Percentiles rank a stretch among this genome's conserved stretches.
These are phyloP conservation scores for Cichorium intybus DNA, from an alignment of 140 eudicot genomes.

Conservation along the genomic window DNA sequence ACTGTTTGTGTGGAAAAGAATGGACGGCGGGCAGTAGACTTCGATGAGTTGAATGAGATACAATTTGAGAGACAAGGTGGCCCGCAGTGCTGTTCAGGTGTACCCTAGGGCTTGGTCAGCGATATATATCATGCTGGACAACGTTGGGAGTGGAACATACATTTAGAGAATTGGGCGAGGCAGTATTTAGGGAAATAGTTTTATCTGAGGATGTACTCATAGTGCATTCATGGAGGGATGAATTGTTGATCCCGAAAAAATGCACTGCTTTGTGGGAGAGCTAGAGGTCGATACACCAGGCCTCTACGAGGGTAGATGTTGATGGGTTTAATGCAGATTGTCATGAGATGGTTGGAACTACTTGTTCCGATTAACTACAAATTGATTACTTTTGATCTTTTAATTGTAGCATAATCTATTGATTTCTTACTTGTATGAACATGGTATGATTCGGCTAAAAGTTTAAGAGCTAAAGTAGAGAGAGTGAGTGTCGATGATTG, in stretches of 20 bases:
- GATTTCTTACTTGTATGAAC: no score
- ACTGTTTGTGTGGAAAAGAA: conserved; percentile 36
- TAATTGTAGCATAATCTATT: conserved; percentile 6
- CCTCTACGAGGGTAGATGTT: conserved; percentile 40
- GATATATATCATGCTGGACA: conserved; percentile 83
- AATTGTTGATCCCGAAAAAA: conserved; percentile 84
- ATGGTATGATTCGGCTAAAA: no score
- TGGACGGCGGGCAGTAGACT: conserved; percentile 98
- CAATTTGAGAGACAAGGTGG: conserved; percentile 84
- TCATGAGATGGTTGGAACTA: conserved; percentile 75
- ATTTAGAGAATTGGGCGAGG: conserved; percentile 89
- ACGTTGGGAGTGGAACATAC: conserved; percentile 99
- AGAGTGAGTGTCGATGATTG: no score
- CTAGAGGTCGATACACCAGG: conserved; percentile 75
- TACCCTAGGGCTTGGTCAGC: conserved; percentile 98
- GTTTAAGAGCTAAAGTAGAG: no score
- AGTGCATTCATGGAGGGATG: conserved; percentile 79
- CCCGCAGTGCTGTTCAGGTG: conserved; percentile 84
- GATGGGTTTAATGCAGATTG: neutral
- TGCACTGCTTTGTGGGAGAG: conserved; percentile 93
- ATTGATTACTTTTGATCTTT: neutral
- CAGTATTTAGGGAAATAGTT: conserved; percentile 95
- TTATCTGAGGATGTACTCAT: conserved; percentile 82
- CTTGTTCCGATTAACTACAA: conserved; percentile 26
- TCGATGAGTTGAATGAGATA: conserved; percentile 57